phyloP scores from a whole-genome alignment of 2,329 filamentous ascomycete species.

The Aspergillus sp. region DNA sequence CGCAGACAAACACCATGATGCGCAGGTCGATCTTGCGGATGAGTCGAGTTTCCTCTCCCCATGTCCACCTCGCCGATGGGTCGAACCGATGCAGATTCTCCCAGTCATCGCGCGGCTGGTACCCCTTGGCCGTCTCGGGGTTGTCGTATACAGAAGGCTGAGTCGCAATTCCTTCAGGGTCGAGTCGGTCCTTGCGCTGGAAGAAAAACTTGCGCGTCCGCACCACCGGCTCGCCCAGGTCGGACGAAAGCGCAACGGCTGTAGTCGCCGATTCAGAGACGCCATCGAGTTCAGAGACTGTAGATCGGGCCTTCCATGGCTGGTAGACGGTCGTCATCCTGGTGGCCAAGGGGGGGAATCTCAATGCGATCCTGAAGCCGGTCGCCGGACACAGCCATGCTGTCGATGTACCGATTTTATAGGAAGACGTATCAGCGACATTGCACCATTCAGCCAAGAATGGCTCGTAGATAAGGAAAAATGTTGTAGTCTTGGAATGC shows the following conservation, averaged over 20 bases:
- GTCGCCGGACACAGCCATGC: neutral
- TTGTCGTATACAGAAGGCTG: constrained; percentile 49
- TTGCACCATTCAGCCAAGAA: constrained; percentile 10
- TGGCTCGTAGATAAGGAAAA: constrained; percentile 1
- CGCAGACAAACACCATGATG: constrained; percentile 12
- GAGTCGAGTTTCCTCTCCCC: constrained; percentile 9
- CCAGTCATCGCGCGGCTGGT: constrained; percentile 29
- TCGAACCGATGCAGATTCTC: constrained; percentile 22
- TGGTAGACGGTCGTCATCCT: constrained; percentile 10
- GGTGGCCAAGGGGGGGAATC: neutral
- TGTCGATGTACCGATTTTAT: neutral
- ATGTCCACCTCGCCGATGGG: constrained; percentile 12
- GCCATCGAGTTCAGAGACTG: constrained; percentile 1
- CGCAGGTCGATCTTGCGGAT: constrained; percentile 12
- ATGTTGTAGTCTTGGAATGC: neutral
- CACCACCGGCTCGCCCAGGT: constrained; percentile 18
- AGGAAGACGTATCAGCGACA: neutral
- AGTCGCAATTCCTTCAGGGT: constrained; percentile 31
- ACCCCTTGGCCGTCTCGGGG: constrained; percentile 37
- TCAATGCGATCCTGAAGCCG: neutral
- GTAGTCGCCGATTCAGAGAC: neutral
- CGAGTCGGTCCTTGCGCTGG: constrained; percentile 19
- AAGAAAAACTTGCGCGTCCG: constrained; percentile 31
- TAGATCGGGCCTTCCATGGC: neutral
- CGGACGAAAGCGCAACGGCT: neutral